Percentiles rank a stretch among this genome's conserved stretches.
These are phyloP conservation scores for Pholiota molesta DNA, from an alignment of 768 basidiomycete species.

Conservation along the genomic window DNA sequence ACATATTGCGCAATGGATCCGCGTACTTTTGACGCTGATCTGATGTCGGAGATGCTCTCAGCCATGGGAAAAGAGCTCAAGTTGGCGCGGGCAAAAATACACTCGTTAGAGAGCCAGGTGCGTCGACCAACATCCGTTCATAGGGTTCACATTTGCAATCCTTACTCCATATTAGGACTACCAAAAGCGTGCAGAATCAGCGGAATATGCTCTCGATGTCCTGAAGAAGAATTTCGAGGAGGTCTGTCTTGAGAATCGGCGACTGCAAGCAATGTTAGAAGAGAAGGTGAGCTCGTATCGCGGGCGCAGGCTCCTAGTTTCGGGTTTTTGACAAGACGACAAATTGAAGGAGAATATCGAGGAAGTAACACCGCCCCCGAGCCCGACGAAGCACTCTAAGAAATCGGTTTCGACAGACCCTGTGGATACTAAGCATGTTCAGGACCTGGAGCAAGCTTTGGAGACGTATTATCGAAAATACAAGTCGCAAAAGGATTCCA, in stretches of 20 bases:
- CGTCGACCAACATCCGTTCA: not conserved
- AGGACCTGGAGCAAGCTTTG: not conserved
- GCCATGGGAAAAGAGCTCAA: slow-evolving; percentile 9
- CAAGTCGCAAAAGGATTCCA: not conserved
- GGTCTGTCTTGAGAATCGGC: not conserved
- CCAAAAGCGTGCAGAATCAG: not conserved
- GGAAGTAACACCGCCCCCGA: not conserved
- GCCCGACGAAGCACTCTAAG: not conserved
- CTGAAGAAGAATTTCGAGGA: slow-evolving; percentile 9
- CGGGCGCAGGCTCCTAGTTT: not conserved
- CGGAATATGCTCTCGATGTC: slow-evolving; percentile 1
- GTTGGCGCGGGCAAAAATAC: not conserved
- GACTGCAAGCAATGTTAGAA: not conserved
- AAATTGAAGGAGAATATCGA: not conserved
- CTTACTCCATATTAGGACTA: not conserved
- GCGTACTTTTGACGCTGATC: not conserved
- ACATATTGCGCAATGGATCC: slow-evolving; percentile 1
- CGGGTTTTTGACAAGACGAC: not conserved
- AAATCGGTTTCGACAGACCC: not conserved
- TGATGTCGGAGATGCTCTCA: slow-evolving; percentile 8
- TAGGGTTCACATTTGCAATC: no score
- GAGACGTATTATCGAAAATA: slow-evolving; percentile 6
- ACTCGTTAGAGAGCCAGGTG: not conserved
- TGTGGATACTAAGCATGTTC: not conserved
- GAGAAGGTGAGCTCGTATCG: not conserved